Evolutionary conservation across 1,284 basidiomycete species (phyloP), one percentile per base, ranked within the genome.

Genomic region (Ustilago tritici): DNA sequence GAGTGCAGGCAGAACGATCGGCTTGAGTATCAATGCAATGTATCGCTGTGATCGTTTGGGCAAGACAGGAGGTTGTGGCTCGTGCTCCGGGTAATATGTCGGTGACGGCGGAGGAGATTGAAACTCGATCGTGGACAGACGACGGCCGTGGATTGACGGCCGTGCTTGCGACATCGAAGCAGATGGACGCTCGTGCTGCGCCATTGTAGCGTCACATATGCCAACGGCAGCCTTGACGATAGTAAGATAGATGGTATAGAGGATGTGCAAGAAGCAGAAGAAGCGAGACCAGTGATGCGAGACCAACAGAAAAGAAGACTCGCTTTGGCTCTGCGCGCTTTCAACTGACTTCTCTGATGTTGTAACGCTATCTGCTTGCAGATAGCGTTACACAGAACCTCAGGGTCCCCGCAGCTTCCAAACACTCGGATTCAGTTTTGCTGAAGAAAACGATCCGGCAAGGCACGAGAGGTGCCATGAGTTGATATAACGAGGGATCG

Each of bases 1-100:
- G 32, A 83, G 70, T 17, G 76, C 60, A 12, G 82, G 82, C 8
- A 82, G 43, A 2, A 84, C 73, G 14, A 76, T 32, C 12, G 70
- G 65, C 54, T 78, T 77, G 43, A 82, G 78, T 17, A 78, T 56
- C 15, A 70, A 47, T n/a, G 72, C 75, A 4, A 80, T 53, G 43
- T 69, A 70, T 15, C 72, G 63, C 32, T 74, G 76, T 36, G 68
- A 63, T 28, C 66, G 58, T 34, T 72, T 71, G 19, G 76, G 71
- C 28, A 70, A 31, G 1, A 67, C 28, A 2, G 72, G 76, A 9
- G 76, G 56, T 43, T 62, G 61, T 3, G 63, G 62, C 14, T 63
- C 47, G 19, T 71, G 59, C 17, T 68, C 58, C 2, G 76, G 72
- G 62, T 78, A 78, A 58, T 78, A 78, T 2, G 70, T 77, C 0